A percentile compares a stretch with the other conserved stretches of the same genome.
These are phyloP conservation scores for Schizophyllum commune DNA, from an alignment of 1,284 basidiomycete genomes.

Conservation along the genomic window DNA sequence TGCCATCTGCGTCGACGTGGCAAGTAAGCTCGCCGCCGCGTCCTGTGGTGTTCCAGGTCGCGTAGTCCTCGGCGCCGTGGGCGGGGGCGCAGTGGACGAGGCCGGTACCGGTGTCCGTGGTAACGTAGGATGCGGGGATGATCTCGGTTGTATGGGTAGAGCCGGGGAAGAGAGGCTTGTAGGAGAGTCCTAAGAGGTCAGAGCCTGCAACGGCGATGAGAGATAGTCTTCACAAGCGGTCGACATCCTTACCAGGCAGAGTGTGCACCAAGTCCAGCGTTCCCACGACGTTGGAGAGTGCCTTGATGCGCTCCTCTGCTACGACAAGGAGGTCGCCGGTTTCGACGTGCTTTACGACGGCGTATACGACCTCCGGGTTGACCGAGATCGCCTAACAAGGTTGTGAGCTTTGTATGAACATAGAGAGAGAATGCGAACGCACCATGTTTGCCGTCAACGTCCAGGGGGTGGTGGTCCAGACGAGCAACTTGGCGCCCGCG, in stretches of 20 bases:
- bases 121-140: slow-evolving; percentile 67
- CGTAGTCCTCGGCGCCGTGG: slow-evolving; percentile 92
- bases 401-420: slow-evolving; percentile 2
- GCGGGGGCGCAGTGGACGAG: slow-evolving; percentile 95
- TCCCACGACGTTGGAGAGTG: slow-evolving; percentile 48
- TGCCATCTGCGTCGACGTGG: slow-evolving; percentile 80
- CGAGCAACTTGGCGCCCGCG: slow-evolving; percentile 47
- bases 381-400: slow-evolving; percentile 75
- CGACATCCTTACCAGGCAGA: slow-evolving; percentile 36
- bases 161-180: slow-evolving; percentile 59
- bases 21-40: slow-evolving; percentile 43
- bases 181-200: slow-evolving; percentile 58
- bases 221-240: not conserved
- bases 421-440: slow-evolving; percentile 13
- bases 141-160: slow-evolving; percentile 28
- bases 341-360: slow-evolving; percentile 39
- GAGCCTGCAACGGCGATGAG: slow-evolving; percentile 34
- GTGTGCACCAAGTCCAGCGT: slow-evolving; percentile 37
- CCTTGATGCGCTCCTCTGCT: slow-evolving; percentile 58
- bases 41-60: slow-evolving; percentile 40
- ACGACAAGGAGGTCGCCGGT: slow-evolving; percentile 45
- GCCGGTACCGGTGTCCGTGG: slow-evolving; percentile 86
- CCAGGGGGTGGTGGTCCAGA: slow-evolving; percentile 99
- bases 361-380: slow-evolving; percentile 68
- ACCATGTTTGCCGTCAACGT: slow-evolving; percentile 95